Percentiles rank a stretch among this genome's conserved stretches.
Evolutionary conservation across 2,329 filamentous ascomycete genomes (phyloP).

Genomic region (Calonectria crousiana): DNA sequence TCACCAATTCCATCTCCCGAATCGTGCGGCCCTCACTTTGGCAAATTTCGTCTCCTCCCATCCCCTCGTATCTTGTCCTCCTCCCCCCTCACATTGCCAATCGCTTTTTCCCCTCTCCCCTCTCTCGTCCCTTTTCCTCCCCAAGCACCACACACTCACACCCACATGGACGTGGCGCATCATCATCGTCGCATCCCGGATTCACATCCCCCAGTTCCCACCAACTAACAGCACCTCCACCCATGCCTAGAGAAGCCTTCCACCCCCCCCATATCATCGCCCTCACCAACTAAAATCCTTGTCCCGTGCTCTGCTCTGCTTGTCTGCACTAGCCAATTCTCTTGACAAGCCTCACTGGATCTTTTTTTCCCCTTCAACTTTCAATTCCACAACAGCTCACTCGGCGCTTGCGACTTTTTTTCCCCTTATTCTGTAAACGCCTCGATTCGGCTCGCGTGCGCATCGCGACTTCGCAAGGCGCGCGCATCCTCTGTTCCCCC

Average conservation of each 20-base stretch:
- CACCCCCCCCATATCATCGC: conserved; percentile 20
- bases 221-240: conserved; percentile 21
- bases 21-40: conserved; percentile 10
- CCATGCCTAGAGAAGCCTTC: conserved; percentile 14
- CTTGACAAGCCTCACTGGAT: conserved; percentile 18
- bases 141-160: conserved; percentile 1
- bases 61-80: not conserved
- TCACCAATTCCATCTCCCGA: conserved; percentile 5
- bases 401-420: conserved; percentile 30
- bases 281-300: conserved; percentile 22
- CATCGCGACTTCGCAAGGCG: conserved; percentile 38
- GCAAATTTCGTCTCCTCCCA: conserved; percentile 4
- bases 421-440: conserved; percentile 35
- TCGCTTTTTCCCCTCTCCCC: not conserved
- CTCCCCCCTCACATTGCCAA: conserved; percentile 4
- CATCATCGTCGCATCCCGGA: conserved; percentile 26
- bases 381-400: conserved; percentile 5
- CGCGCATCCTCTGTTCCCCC: conserved; percentile 33
- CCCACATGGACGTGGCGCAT: conserved; percentile 20
- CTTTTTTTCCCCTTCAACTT: not conserved
- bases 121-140: not conserved
- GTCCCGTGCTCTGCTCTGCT: conserved; percentile 8
- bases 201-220: conserved; percentile 21
- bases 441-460: conserved; percentile 41
- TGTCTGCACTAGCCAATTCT: conserved; percentile 18